Percentiles rank a stretch among this genome's conserved stretches.
phyloP scores from a whole-genome alignment of 495 filamentous ascomycete genomes.

The Lindgomyces ingoldianus region DNA sequence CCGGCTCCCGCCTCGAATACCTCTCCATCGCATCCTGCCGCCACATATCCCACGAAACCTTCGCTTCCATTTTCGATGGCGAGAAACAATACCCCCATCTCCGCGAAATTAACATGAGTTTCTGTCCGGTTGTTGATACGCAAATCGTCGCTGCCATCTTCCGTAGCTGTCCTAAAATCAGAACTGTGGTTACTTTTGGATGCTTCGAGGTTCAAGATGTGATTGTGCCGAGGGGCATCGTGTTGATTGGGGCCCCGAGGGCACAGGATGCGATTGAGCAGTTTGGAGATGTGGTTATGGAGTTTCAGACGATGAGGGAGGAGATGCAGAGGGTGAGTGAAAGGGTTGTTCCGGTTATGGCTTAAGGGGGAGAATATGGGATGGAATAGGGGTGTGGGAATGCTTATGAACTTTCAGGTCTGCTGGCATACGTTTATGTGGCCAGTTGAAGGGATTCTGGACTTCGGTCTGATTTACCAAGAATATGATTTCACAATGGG shows the following conservation, averaged over 20 bases:
- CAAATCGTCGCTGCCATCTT: slow-evolving; percentile 73
- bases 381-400: too few species aligned
- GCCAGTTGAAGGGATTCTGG: too few species aligned
- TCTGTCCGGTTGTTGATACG: slow-evolving; percentile 73
- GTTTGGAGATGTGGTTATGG: slow-evolving; percentile 49
- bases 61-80: slow-evolving; percentile 67
- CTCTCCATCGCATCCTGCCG: slow-evolving; percentile 78
- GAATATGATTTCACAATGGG: too few species aligned
- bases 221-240: slow-evolving; percentile 68
- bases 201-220: slow-evolving; percentile 77
- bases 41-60: slow-evolving; percentile 67
- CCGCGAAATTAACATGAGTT: slow-evolving; percentile 71
- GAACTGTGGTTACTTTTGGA: slow-evolving; percentile 76
- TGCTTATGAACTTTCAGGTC: too few species aligned
- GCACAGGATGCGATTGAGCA: slow-evolving; percentile 61
- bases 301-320: slow-evolving; percentile 37
- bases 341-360: slow-evolving; percentile 14
- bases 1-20: slow-evolving; percentile 59
- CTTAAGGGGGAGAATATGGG: background rate
- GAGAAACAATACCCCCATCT: slow-evolving; percentile 65
- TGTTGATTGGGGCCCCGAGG: slow-evolving; percentile 75
- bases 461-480: too few species aligned
- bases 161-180: slow-evolving; percentile 68
- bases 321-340: slow-evolving; percentile 35
- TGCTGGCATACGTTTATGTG: too few species aligned